These are phyloP conservation scores for Phragmites australis DNA, from an alignment of 176 grass and related monocot genomes.

Conservation along the genomic window DNA sequence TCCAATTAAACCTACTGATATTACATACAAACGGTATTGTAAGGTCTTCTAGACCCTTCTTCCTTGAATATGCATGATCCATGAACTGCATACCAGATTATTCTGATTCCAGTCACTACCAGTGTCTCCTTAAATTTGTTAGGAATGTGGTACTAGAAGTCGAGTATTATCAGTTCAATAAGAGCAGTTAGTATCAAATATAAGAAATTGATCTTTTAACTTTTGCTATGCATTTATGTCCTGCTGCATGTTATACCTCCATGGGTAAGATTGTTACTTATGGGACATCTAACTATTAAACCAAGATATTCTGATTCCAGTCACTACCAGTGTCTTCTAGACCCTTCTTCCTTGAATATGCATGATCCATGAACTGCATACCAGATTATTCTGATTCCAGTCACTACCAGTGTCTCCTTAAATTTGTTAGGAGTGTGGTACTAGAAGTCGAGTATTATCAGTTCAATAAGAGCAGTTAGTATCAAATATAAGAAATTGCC, in stretches of 20 bases:
- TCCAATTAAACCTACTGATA: background rate
- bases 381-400: background rate
- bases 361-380: background rate
- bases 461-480: background rate
- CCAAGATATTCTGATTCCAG: background rate
- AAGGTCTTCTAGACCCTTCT: conserved; percentile 8
- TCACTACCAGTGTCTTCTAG: background rate
- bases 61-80: no score
- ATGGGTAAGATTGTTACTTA: background rate
- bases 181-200: background rate
- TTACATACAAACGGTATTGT: background rate
- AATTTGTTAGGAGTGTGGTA: background rate
- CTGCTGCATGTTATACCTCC: background rate
- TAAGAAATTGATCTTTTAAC: background rate
- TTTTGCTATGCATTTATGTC: background rate
- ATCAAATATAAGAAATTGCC: background rate
- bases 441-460: background rate
- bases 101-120: no score
- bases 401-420: background rate
- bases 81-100: no score
- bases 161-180: background rate
- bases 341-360: no score
- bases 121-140: background rate
- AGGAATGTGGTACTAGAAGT: background rate
- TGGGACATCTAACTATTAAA: background rate